A percentile compares a stretch with the other conserved stretches of the same genome.
These are phyloP conservation scores for Viridothelium virens DNA, from an alignment of 495 filamentous ascomycete genomes.

Conservation along the genomic window DNA sequence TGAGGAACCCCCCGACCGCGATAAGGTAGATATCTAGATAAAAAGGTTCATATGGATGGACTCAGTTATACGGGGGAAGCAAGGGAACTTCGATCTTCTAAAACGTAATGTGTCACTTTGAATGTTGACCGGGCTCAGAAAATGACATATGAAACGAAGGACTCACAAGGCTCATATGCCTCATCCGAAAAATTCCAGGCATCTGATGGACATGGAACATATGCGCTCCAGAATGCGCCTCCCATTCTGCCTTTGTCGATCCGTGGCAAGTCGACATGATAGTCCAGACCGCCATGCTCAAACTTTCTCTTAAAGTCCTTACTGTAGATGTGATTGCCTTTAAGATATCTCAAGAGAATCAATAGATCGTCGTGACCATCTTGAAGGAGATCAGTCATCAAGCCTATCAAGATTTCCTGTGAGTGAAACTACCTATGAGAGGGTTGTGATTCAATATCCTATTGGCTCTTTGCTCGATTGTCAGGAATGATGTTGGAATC, in stretches of 20 bases:
- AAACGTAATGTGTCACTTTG: too few relatives aligned
- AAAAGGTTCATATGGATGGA: slow-evolving; percentile 19
- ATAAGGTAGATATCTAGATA: background rate
- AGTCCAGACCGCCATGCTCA: slow-evolving; percentile 52
- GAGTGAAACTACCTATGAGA: slow-evolving; percentile 57
- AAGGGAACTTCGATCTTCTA: too few relatives aligned
- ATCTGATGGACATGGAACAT: slow-evolving; percentile 65
- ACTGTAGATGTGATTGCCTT: slow-evolving; percentile 70
- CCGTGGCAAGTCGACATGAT: slow-evolving; percentile 75
- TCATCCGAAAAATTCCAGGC: slow-evolving; percentile 62
- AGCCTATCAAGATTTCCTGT: slow-evolving; percentile 12
- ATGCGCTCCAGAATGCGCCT: slow-evolving; percentile 91
- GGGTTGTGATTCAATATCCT: slow-evolving; percentile 65
- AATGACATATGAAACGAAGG: slow-evolving; percentile 17
- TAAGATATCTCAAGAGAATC: slow-evolving; percentile 57
- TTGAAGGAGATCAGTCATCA: slow-evolving; percentile 29
- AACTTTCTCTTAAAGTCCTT: slow-evolving; percentile 64
- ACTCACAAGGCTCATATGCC: slow-evolving; percentile 54
- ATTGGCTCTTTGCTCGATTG: slow-evolving; percentile 7
- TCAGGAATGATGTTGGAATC: slow-evolving; percentile 1
- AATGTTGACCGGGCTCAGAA: too few relatives aligned
- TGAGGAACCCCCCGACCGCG: too few relatives aligned
- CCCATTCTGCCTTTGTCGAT: slow-evolving; percentile 52
- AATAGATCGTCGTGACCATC: slow-evolving; percentile 92
- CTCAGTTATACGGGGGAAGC: too few relatives aligned